Base-by-base conservation (phyloP, 2,329 filamentous ascomycete genomes). In the Phyllosticta citriasiana region DNA sequence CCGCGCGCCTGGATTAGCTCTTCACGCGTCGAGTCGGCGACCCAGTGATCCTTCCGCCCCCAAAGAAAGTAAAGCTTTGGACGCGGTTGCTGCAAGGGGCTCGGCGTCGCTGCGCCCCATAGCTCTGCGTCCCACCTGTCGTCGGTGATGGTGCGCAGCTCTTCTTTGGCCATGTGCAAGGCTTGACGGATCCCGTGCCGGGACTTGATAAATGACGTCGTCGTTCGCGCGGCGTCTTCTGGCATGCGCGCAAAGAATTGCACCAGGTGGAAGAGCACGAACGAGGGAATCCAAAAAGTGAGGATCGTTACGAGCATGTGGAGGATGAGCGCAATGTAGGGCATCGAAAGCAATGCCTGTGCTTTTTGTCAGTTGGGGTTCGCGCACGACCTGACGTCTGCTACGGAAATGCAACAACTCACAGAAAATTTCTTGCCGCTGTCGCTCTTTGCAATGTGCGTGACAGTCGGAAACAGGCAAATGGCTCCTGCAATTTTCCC, bases 31-130 rank as follows among this genome's bases (percentile, higher is more conserved):
- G 76, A 72, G 64, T 83, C 77, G 1, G 82, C 82, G 26, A 86
- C 81, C 84, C 84, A 86, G 66, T 84, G 82, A 67, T 87, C 84
- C 55, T 80, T 73, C 40, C 79, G 73, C 0, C 81, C 83, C 69
- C 84, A 87, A 65, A 84, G 80, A 67, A 87, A 84, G 57, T 79
- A 78, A 52, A 86, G 64, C 57, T 77, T 78, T 2, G 78, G 73
- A 1, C 76, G 69, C 7, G 74, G 68, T 62, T 35, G 65, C 10
- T 14, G 24, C 4, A 55, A 12, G 24, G 47, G 24, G 26, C 33
- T 55, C 35, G 54, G 57, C 24, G 69, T 64, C 0, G 73, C 71
- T 22, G 77, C 75, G 1, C 82, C 83, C 84, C 84, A 87, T 51
- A 86, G 73, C 62, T 84, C 81, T 60, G 80, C 78, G 22, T 77